Conservation (phyloP, 768 basidiomycete genomes). For the Phaeotremella fagi region DNA sequence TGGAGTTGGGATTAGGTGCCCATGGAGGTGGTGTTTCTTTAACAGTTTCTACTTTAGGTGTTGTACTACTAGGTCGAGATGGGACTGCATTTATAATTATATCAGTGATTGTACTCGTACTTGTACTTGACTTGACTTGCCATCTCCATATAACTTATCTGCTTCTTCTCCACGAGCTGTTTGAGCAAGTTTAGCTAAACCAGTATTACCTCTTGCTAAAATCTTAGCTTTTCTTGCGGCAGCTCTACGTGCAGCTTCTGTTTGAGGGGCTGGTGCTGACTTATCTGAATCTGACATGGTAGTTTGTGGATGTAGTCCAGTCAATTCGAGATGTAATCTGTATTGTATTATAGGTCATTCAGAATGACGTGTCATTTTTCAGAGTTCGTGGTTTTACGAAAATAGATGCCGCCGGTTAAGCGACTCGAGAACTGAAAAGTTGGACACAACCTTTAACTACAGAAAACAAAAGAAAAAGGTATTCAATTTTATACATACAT, state of each 20-base stretch:
- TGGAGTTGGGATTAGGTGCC: conserved; percentile 16
- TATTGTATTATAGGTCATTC: too few species aligned
- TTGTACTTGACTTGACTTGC: too few species aligned
- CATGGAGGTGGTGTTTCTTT: conserved; percentile 5
- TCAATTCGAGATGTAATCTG: neutral
- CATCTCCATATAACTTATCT: conserved; percentile 37
- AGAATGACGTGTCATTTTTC: neutral
- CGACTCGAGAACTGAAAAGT: neutral
- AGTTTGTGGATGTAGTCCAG: neutral
- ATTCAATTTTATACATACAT: neutral
- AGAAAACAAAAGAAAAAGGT: neutral
- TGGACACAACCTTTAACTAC: neutral
- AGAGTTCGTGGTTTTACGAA: neutral
- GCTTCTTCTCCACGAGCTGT: conserved; percentile 47
- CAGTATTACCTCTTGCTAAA: conserved; percentile 43
- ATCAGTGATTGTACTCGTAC: too few species aligned
- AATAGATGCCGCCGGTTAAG: neutral
- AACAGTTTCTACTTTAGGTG: neutral
- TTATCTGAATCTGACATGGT: neutral
- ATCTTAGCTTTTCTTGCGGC: conserved; percentile 47
- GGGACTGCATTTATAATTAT: too few species aligned
- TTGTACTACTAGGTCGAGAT: neutral
- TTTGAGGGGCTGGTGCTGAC: conserved; percentile 12
- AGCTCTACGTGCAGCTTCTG: conserved; percentile 41
- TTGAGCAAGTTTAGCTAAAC: conserved; percentile 42